Base-by-base conservation (phyloP, 2,329 filamentous ascomycete genomes). In the Alternaria conjuncta region DNA sequence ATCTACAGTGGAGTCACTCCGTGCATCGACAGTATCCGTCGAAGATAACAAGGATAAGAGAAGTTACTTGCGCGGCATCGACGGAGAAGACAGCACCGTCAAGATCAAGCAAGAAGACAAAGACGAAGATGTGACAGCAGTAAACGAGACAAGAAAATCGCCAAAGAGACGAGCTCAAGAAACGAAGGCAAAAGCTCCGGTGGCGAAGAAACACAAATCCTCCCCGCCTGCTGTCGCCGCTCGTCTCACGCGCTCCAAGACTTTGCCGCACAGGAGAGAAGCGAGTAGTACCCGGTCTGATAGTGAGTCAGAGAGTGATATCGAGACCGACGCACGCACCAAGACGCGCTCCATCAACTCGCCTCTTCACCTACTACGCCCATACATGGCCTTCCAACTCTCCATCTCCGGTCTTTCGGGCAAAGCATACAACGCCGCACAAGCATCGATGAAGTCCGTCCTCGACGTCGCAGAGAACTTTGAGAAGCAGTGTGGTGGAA, bases 301-400 rank as follows among this genome's bases (percentile, higher is more conserved):
- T 26, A 56, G 54, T 43, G 18, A 44, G 18, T 13, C 41, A 21
- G 10, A 44, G 7, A 26, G 5, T 44, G 54, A 46, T 18, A 41
- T 41, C 36, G 36, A 41, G n/a, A 41, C 36, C 15, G 1, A 18
- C 21, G 15, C 11, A 30, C 41, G 18, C 18, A 12, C 15, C 5
- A 18, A 55, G 5, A 20, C 6, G 8, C 2, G n/a, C 23, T 25
- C n/a, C n/a, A 18, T 23, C 25, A 56, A 32, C 23, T 15, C 26
- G 15, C 25, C 58, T 6, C 51, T 56, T 2, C 21, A 23, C 23
- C 32, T 56, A 18, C 9, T 61, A 32, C 44, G 30, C 23, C 51
- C 51, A 7, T 61, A 61, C 32, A 25, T 61, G 32, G 25, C 58
- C 28, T 61, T 61, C 45, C 58, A 61, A 30, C 51, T 61, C 11